These are phyloP conservation scores for Tilletiopsis washingtonensis DNA, from an alignment of 1,284 basidiomycete genomes.

Conservation along the genomic window DNA sequence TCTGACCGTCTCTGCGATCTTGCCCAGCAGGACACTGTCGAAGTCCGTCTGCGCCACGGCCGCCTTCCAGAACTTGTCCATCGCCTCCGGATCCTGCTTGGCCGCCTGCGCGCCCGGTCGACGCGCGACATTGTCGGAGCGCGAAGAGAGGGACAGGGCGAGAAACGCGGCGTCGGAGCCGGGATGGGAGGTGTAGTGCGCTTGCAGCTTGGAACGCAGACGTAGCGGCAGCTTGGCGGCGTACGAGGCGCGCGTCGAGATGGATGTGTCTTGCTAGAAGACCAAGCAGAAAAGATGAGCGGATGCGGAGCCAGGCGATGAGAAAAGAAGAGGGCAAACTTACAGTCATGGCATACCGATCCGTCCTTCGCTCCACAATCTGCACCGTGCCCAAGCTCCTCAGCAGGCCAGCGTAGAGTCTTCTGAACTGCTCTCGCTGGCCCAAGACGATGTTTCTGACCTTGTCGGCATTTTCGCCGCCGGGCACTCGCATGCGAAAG, in stretches of 20 bases:
- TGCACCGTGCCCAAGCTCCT: slow-evolving; percentile 34
- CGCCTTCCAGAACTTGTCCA: slow-evolving; percentile 11
- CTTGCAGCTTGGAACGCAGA: slow-evolving; percentile 29
- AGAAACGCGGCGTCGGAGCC: slow-evolving; percentile 30
- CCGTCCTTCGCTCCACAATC: slow-evolving; percentile 16
- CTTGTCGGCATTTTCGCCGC: slow-evolving; percentile 89
- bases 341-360: slow-evolving; percentile 17
- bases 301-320: no score
- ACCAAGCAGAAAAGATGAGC: no score
- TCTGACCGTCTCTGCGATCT: slow-evolving; percentile 32
- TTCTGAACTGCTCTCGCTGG: slow-evolving; percentile 73
- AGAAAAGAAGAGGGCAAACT: no score
- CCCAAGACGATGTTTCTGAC: slow-evolving; percentile 61
- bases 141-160: slow-evolving; percentile 26
- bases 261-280: slow-evolving; percentile 24
- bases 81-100: neutral
- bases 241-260: slow-evolving; percentile 18
- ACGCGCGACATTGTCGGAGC: slow-evolving; percentile 4
- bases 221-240: slow-evolving; percentile 26
- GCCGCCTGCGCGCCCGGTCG: slow-evolving; percentile 3
- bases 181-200: slow-evolving; percentile 21
- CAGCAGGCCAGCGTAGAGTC: slow-evolving; percentile 64
- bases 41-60: slow-evolving; percentile 18
- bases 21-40: slow-evolving; percentile 20
- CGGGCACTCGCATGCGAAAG: slow-evolving; percentile 78